phyloP scores from a whole-genome alignment of 139 green algal genomes.

The Deuterostichococcus epilithicus region DNA sequence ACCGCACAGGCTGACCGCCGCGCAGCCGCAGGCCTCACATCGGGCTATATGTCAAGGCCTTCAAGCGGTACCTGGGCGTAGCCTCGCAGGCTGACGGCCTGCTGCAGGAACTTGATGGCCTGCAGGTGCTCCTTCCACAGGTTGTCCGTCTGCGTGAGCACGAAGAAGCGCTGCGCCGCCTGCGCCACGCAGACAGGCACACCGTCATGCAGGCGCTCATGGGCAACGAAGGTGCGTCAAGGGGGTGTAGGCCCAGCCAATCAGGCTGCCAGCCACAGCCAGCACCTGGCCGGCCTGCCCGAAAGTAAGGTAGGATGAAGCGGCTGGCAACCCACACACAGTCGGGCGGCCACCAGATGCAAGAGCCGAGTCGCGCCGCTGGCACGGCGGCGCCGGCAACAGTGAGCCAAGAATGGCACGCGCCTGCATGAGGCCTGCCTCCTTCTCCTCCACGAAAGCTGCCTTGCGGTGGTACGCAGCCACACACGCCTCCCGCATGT shows the following conservation, averaged over 20 bases:
- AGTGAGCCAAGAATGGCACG: neutral
- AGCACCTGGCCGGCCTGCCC: too few relatives aligned
- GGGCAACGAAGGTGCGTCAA: too few relatives aligned
- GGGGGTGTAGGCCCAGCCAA: too few relatives aligned
- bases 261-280: too few relatives aligned
- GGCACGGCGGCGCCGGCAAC: too few relatives aligned
- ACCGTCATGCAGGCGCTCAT: too few relatives aligned
- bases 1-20: conserved; percentile 6
- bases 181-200: conserved; percentile 24
- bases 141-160: conserved; percentile 92
- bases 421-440: conserved; percentile 65
- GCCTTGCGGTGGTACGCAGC: conserved; percentile 79
- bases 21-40: neutral
- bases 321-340: too few relatives aligned
- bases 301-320: too few relatives aligned
- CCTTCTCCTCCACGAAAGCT: conserved; percentile 58
- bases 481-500: conserved; percentile 54
- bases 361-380: too few relatives aligned
- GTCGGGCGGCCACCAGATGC: too few relatives aligned
- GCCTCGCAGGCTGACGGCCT: conserved; percentile 88
- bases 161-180: conserved; percentile 91
- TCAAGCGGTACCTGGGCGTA: conserved; percentile 43
- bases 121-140: conserved; percentile 98
- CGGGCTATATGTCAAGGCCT: neutral
- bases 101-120: conserved; percentile 97